Evolutionary conservation across 2,329 filamentous ascomycete species (phyloP).

Genomic region (Diplocarpon rosae): DNA sequence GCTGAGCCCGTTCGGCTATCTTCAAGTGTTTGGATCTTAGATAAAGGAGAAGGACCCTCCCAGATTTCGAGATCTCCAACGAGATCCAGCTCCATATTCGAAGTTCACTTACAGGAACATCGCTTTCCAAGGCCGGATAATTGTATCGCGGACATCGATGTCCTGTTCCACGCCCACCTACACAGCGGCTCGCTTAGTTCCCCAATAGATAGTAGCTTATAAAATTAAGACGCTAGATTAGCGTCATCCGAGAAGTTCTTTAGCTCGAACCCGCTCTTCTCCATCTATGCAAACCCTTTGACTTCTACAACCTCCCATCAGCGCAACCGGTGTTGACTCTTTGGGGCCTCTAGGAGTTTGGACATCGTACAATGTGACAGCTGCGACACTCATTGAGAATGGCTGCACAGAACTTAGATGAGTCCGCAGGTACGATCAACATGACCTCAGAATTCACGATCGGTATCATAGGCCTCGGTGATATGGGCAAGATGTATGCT

Average conservation of each 20-base stretch:
- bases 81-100: too few species aligned
- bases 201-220: not conserved
- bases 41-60: too few species aligned
- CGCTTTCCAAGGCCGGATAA: too few species aligned
- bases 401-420: constrained; percentile 4
- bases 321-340: too few species aligned
- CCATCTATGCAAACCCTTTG: too few species aligned
- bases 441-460: constrained; percentile 50
- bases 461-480: constrained; percentile 96
- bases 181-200: not conserved
- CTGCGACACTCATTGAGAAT: constrained; percentile 1
- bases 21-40: too few species aligned
- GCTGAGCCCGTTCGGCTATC: too few species aligned
- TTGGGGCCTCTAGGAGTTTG: not conserved
- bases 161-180: too few species aligned
- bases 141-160: too few species aligned
- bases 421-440: constrained; percentile 3
- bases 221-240: not conserved
- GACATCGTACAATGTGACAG: constrained; percentile 5
- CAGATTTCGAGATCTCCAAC: too few species aligned
- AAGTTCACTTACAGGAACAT: too few species aligned
- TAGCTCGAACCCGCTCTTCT: not conserved
- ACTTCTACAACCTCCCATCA: too few species aligned
- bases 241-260: not conserved
- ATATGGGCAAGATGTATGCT: constrained; percentile 99